phyloP scores from a whole-genome alignment of 108 stramenopile species.

The Cyclotella kingstonii region DNA sequence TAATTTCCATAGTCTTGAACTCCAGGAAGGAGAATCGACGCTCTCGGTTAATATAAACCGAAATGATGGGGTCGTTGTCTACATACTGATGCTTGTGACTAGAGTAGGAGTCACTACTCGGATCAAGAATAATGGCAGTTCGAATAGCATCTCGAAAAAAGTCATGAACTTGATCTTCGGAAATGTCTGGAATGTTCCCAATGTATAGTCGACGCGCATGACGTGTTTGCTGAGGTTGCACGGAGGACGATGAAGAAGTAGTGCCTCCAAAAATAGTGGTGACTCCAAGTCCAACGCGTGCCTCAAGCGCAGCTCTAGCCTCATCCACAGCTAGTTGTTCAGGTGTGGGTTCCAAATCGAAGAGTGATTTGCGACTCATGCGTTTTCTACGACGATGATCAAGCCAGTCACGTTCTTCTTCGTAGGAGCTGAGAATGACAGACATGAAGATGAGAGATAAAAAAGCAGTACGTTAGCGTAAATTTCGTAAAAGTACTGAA shows the following conservation, averaged over 20 bases:
- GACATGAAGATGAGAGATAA: slow-evolving; percentile 29
- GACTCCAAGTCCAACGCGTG: slow-evolving; percentile 50
- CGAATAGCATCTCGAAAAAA: slow-evolving; percentile 88
- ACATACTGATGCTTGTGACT: slow-evolving; percentile 21
- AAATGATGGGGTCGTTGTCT: slow-evolving; percentile 83
- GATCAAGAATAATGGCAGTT: slow-evolving; percentile 43
- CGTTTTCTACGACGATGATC: slow-evolving; percentile 78
- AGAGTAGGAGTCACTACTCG: slow-evolving; percentile 11
- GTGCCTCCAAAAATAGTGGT: slow-evolving; percentile 40
- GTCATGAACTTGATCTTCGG: slow-evolving; percentile 76
- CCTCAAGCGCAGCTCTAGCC: slow-evolving; percentile 33
- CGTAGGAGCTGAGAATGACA: slow-evolving; percentile 47
- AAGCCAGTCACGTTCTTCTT: slow-evolving; percentile 83
- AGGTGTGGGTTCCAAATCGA: slow-evolving; percentile 73
- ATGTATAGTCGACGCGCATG: slow-evolving; percentile 96
- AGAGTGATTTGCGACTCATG: slow-evolving; percentile 54
- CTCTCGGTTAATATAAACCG: slow-evolving; percentile 92
- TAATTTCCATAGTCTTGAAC: slow-evolving; percentile 91
- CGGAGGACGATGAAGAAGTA: slow-evolving; percentile 12
- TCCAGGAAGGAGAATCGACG: slow-evolving; percentile 95
- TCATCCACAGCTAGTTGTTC: slow-evolving; percentile 66
- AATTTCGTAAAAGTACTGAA: not conserved
- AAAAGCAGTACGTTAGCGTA: not conserved
- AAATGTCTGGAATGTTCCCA: slow-evolving; percentile 82
- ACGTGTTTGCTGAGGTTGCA: slow-evolving; percentile 84